Evolutionary conservation across 2,329 filamentous ascomycete species (phyloP), one percentile per base, ranked within the genome.

Genomic region (Pseudodiploospora longispora): DNA sequence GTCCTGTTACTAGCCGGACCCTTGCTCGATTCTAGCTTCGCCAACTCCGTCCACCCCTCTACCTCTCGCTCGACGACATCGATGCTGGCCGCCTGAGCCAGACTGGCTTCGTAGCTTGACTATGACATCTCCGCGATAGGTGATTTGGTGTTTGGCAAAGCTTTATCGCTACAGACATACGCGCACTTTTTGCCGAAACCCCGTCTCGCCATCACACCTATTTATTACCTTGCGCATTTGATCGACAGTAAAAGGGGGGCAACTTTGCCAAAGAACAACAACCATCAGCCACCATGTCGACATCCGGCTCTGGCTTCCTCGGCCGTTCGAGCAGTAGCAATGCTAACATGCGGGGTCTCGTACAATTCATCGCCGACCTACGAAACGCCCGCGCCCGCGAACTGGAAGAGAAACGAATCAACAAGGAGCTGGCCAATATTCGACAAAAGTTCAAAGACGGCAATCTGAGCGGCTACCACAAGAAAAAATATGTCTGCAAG

Each of bases 401-500:
- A 65, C 71, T 98, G 51, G 93, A 98, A 66, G 93, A 98, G 74
- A 98, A 98, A 76, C 80, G 93, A 62, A 97, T 98, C 72, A 98
- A 98, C 68, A 98, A 98, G 73, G 93, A 98, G 71, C 71, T 98
- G 65, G 93, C 93, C 62, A 98, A 98, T 62, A 98, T 98, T 64
- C 82, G 83, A 60, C 88, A 96, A 70, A 97, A 97, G 69, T 98
- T 97, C 74, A 95, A 95, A 77, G 87, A 93, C 64, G 90, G 89
- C 52, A 93, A 78, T 61, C 72, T 98, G 47, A 95, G 85, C 62
- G 94, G 93, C 53, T 98, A 98, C 63, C 89, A 96, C 74, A 96
- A 94, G 75, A 98, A 98, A 78, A 98, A 98, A 85, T 98, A 98
- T 64, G 93, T 98, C 54, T 98, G 93, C 87, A 98, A 98, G 82